Base-by-base conservation (phyloP, 345 rosid genomes). In the Erucastrum elatum region DNA sequence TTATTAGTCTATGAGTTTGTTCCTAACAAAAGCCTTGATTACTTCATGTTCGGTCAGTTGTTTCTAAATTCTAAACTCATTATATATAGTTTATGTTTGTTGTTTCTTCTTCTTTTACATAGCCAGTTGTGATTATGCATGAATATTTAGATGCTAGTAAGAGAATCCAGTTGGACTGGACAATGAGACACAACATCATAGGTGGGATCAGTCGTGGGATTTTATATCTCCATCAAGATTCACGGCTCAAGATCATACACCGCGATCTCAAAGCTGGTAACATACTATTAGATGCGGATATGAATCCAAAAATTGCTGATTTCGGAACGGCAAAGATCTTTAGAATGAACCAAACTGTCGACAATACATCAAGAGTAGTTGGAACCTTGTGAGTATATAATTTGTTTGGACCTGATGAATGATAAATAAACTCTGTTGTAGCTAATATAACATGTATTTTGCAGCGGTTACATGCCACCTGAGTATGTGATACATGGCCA, bases 241-340 rank as follows among this genome's bases (percentile, higher is more conserved):
- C 87, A 17, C 77, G 85, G 30, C 84, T 86, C 13, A 82, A 44
- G 81, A 82, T 90, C 13, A 85, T 90, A 17, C 95, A 87, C 5
- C 86, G 92, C 39, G 90, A 90, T 68, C 76, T 90, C 8, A 90
- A 88, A 73, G 70, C 88, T 0, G 80, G 89, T 75, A 87, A 90
- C 58, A 74, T 88, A 44, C 75, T 86, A 31, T 60, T 88, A 10
- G 92, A 90, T 68, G 80, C 16, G 0, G 84, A 83, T 0, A 81
- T 88, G 92, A 85, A 83, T 34, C 84, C 90, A 4, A 88, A 87
- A 76, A 86, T 87, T 13, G 83, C 91, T 5, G 92, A 90, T 75
- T 90, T 89, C 49, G 89, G 93, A 12, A 79, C 84, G 82, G 88
- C 91, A 16, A 84, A 79, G 72, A 85, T 89, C 21, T 80, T 87